Evolutionary conservation across 2,329 filamentous ascomycete genomes (phyloP).

Genomic region (Talaromyces verruculosus): DNA sequence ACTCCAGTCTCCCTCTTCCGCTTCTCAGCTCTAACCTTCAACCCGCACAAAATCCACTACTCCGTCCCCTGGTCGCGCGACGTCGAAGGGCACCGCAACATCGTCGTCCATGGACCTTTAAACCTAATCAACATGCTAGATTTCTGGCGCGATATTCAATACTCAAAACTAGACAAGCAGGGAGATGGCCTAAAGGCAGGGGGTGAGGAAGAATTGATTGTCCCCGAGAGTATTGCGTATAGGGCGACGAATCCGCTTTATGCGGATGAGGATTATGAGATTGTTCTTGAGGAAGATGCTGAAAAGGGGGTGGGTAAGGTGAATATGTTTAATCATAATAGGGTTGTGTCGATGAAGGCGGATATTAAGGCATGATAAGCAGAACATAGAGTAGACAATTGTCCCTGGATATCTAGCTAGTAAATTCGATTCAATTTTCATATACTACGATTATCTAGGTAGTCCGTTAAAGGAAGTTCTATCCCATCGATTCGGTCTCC

Average conservation of each 20-base stretch:
- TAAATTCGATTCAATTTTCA: background rate
- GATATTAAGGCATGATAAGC: background rate
- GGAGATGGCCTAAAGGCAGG: constrained; percentile 22
- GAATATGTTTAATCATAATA: constrained; percentile 36
- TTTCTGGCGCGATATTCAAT: constrained; percentile 44
- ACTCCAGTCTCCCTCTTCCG: constrained; percentile 73
- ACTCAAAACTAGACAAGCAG: constrained; percentile 19
- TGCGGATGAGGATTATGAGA: constrained; percentile 49
- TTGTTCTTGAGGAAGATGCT: constrained; percentile 42
- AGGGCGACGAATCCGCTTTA: constrained; percentile 53
- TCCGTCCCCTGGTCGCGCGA: constrained; percentile 68
- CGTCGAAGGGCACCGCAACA: constrained; percentile 70
- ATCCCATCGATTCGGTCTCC: background rate
- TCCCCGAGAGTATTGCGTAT: constrained; percentile 49
- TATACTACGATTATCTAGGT: background rate
- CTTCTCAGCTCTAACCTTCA: constrained; percentile 88
- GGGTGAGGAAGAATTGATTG: constrained; percentile 22
- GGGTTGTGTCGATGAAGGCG: constrained; percentile 41
- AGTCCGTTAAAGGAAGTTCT: background rate
- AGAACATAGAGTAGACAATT: background rate
- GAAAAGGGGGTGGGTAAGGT: constrained; percentile 31
- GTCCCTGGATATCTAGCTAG: background rate
- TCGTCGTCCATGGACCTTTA: constrained; percentile 86
- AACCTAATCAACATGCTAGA: constrained; percentile 72
- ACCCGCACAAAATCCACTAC: constrained; percentile 89